phyloP scores from a whole-genome alignment of 257 asterid genomes.

The Gentiana macrophylla region DNA sequence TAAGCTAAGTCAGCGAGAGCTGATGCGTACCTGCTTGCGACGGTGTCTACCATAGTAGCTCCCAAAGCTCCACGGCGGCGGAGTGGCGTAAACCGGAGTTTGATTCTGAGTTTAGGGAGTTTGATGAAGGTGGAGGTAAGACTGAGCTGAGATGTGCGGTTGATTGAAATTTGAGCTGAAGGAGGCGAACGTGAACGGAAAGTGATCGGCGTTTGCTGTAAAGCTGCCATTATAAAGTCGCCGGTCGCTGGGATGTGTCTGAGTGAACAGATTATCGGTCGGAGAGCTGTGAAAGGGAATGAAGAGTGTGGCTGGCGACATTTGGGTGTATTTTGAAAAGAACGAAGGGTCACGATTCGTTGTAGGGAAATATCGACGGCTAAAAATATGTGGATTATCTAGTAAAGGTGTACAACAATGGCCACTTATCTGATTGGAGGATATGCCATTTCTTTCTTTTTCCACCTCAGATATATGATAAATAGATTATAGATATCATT shows the following conservation, averaged over 20 bases:
- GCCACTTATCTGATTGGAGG: slow-evolving; percentile 33
- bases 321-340: slow-evolving; percentile 23
- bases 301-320: slow-evolving; percentile 5
- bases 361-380: slow-evolving; percentile 18
- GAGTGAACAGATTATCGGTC: not conserved
- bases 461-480: too few species aligned
- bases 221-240: slow-evolving; percentile 36
- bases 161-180: slow-evolving; percentile 24
- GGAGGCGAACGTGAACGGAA: slow-evolving; percentile 35
- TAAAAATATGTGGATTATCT: slow-evolving; percentile 20
- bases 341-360: slow-evolving; percentile 25
- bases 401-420: slow-evolving; percentile 25
- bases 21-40: slow-evolving; percentile 68
- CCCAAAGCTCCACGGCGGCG: slow-evolving; percentile 19
- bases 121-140: slow-evolving; percentile 15
- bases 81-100: slow-evolving; percentile 8
- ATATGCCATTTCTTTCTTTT: slow-evolving; percentile 29
- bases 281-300: not conserved
- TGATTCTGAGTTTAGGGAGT: slow-evolving; percentile 43
- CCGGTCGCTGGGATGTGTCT: slow-evolving; percentile 1
- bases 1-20: slow-evolving; percentile 73
- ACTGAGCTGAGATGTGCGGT: slow-evolving; percentile 14
- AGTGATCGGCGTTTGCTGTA: slow-evolving; percentile 51
- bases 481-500: too few species aligned
- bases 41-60: slow-evolving; percentile 45